Evolutionary conservation across 176 grass and related monocot species (phyloP).

Genomic region (Hordeum marinum): DNA sequence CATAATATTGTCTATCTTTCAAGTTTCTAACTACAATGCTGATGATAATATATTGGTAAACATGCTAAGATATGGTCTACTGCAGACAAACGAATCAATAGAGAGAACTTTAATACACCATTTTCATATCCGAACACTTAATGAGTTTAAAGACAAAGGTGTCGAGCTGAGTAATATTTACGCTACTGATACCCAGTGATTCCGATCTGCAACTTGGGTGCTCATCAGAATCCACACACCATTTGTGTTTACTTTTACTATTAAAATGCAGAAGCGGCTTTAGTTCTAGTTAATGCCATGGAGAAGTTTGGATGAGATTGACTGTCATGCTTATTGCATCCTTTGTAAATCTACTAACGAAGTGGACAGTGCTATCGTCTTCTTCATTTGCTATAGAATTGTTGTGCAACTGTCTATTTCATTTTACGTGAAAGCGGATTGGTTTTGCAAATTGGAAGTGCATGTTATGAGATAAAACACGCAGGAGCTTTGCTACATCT

Average conservation of each 20-base stretch:
- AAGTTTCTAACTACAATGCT: background rate
- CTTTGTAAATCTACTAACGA: background rate
- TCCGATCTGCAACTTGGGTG: background rate
- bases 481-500: no score
- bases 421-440: background rate
- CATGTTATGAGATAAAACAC: slow-evolving; percentile 5
- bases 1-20: background rate
- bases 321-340: background rate
- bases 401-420: background rate
- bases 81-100: background rate
- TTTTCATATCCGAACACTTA: background rate
- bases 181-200: background rate
- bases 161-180: background rate
- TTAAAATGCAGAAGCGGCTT: background rate
- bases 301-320: slow-evolving; percentile 5
- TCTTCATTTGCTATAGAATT: background rate
- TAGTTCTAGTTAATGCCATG: background rate
- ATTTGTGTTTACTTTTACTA: slow-evolving; percentile 4
- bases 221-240: background rate
- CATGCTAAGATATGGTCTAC: background rate
- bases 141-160: background rate
- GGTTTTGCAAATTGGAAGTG: background rate
- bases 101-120: background rate
- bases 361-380: background rate
- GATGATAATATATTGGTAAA: background rate